phyloP scores from a whole-genome alignment of 169 alveolate genomes.

The Eimeria sp. region DNA sequence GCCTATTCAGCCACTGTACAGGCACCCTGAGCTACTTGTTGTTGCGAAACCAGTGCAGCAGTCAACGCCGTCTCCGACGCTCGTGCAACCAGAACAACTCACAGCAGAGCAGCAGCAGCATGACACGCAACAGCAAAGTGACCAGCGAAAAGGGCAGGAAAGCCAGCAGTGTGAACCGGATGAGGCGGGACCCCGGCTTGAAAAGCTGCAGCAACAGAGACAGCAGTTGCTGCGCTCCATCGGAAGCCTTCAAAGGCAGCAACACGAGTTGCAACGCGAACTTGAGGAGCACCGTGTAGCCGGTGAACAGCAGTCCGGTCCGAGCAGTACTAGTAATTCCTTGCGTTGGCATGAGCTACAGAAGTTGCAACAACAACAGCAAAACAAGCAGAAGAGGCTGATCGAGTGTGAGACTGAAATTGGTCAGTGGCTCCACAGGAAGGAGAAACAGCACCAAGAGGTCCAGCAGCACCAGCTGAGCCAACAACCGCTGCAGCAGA shows the following conservation, averaged over 20 bases:
- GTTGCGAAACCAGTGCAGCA: conserved; percentile 63
- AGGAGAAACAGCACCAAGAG: conserved; percentile 36
- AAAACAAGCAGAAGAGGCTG: conserved; percentile 62
- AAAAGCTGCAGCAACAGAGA: conserved; percentile 64
- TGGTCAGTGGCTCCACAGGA: conserved; percentile 18
- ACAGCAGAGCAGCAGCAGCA: not conserved
- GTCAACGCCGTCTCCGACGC: conserved; percentile 52
- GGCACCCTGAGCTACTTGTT: conserved; percentile 63
- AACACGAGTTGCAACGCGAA: conserved; percentile 63
- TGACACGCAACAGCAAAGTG: conserved; percentile 6
- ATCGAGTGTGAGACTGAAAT: conserved; percentile 52
- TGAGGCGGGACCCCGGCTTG: conserved; percentile 26
- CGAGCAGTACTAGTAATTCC: conserved; percentile 40
- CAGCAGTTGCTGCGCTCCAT: conserved; percentile 75
- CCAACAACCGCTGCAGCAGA: not conserved
- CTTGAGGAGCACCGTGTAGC: conserved; percentile 56
- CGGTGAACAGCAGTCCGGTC: not conserved
- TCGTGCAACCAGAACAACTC: conserved; percentile 35
- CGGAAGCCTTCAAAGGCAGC: conserved; percentile 68
- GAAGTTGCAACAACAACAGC: conserved; percentile 57
- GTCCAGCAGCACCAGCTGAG: conserved; percentile 3
- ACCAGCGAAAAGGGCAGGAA: conserved; percentile 5
- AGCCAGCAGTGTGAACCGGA: not conserved
- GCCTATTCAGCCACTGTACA: conserved; percentile 79
- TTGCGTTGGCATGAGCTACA: conserved; percentile 60